Percentiles rank a stretch among this genome's conserved stretches.
Conservation (phyloP, 495 filamentous ascomycete genomes). For the Trichocladium antarcticum region DNA sequence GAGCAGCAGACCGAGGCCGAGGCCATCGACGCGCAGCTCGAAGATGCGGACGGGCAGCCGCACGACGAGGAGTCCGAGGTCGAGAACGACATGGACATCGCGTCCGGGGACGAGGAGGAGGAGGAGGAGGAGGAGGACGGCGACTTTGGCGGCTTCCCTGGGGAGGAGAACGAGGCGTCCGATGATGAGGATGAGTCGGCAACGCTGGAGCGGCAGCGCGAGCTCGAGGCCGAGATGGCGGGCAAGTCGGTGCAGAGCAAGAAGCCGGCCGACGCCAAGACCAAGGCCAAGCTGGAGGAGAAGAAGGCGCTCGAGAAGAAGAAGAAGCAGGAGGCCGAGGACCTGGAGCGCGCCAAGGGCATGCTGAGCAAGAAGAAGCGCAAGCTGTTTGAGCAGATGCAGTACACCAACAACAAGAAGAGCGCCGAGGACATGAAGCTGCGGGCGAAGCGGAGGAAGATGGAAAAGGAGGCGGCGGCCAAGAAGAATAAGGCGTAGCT, state of each 20-base stretch:
- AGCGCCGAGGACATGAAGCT: slow-evolving; percentile 63
- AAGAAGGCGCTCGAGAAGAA: slow-evolving; percentile 61
- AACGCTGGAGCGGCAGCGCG: slow-evolving; percentile 56
- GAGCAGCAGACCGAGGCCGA: slow-evolving; percentile 79
- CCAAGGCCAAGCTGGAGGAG: slow-evolving; percentile 49
- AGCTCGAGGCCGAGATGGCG: slow-evolving; percentile 80
- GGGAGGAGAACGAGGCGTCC: slow-evolving; percentile 32
- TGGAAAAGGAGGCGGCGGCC: slow-evolving; percentile 55
- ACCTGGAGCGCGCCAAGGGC: slow-evolving; percentile 76
- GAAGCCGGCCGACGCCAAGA: slow-evolving; percentile 37
- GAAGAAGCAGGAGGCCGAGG: slow-evolving; percentile 64
- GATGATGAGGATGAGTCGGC: slow-evolving; percentile 42
- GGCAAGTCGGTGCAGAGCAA: slow-evolving; percentile 36
- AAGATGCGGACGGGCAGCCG: slow-evolving; percentile 37
- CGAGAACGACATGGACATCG: slow-evolving; percentile 35
- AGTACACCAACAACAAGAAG: slow-evolving; percentile 75
- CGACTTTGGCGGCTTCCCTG: slow-evolving; percentile 35
- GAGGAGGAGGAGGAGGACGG: slow-evolving; percentile 32
- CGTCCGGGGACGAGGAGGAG: slow-evolving; percentile 35
- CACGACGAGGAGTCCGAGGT: slow-evolving; percentile 30
- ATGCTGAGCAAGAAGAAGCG: slow-evolving; percentile 90
- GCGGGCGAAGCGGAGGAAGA: slow-evolving; percentile 73
- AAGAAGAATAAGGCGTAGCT: slow-evolving; percentile 13
- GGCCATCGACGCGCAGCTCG: slow-evolving; percentile 51
- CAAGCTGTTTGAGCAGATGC: slow-evolving; percentile 85